These are phyloP conservation scores for Erigeron canadensis DNA, from an alignment of 129 eudicot genomes.

Conservation along the genomic window DNA sequence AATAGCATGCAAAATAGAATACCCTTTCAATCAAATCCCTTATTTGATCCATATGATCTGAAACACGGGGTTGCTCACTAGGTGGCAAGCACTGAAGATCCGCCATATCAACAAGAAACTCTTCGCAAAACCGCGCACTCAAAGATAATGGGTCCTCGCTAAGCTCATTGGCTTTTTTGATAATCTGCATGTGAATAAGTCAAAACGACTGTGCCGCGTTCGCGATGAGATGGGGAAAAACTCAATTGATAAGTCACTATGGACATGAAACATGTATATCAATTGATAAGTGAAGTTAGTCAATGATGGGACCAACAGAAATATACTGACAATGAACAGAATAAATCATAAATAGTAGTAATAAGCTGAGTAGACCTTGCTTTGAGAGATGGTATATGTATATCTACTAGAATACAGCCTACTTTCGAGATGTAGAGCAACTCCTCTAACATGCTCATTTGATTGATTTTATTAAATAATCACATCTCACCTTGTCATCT, in stretches of 20 bases:
- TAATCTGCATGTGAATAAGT: slow-evolving; percentile 54
- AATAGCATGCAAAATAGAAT: not conserved
- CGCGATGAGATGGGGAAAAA: not conserved
- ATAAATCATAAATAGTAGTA: not conserved
- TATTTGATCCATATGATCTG: slow-evolving; percentile 82
- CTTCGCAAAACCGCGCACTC: slow-evolving; percentile 72
- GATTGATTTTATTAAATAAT: too few species aligned
- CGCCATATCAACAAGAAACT: slow-evolving; percentile 63
- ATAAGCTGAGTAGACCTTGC: too few species aligned
- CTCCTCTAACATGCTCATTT: too few species aligned
- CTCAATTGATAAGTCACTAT: not conserved
- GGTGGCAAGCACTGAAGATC: slow-evolving; percentile 89
- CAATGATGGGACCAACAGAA: not conserved
- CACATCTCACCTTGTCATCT: slow-evolving; percentile 91
- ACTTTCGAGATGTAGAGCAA: too few species aligned
- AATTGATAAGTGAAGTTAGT: not conserved
- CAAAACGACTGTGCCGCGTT: slow-evolving; percentile 7
- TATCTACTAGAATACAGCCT: too few species aligned
- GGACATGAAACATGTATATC: not conserved
- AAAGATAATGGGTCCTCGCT: slow-evolving; percentile 64
- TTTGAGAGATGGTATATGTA: too few species aligned
- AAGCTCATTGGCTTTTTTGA: slow-evolving; percentile 72
- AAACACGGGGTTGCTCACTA: slow-evolving; percentile 70
- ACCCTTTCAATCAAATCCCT: slow-evolving; percentile 75
- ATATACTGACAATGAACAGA: not conserved